Evolutionary conservation across 495 filamentous ascomycete genomes (phyloP).

Genomic region (Neurospora sp.): DNA sequence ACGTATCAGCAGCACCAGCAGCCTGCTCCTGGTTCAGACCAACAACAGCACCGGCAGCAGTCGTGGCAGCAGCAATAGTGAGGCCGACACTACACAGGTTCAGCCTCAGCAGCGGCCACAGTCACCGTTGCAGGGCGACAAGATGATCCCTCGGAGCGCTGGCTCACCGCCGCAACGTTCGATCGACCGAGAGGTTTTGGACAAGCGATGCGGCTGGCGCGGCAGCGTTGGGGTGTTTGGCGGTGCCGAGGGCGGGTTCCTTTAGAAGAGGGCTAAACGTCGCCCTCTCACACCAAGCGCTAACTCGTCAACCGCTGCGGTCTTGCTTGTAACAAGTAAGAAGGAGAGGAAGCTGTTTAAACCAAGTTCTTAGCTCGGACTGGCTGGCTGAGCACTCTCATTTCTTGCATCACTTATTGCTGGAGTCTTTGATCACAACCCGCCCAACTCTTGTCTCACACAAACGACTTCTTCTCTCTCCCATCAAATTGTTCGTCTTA

Average conservation of each 20-base stretch:
- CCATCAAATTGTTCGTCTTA: background rate
- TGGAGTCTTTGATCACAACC: background rate
- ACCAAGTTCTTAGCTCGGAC: background rate
- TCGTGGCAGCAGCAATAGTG: conserved; percentile 33
- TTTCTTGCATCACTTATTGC: background rate
- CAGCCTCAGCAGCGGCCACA: conserved; percentile 7
- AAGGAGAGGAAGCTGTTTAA: background rate
- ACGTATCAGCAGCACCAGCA: conserved; percentile 42
- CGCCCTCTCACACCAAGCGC: background rate
- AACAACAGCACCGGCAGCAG: conserved; percentile 37
- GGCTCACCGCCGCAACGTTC: conserved; percentile 3
- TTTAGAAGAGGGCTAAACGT: conserved; percentile 9
- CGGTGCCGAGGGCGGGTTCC: conserved; percentile 31
- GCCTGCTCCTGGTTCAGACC: conserved; percentile 43
- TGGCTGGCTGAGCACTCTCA: background rate
- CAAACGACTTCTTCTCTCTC: background rate
- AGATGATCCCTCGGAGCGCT: background rate
- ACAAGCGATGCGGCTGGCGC: conserved; percentile 31
- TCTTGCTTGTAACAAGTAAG: background rate
- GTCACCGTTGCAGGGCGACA: background rate
- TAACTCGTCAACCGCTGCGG: background rate
- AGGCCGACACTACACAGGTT: background rate
- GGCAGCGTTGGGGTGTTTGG: conserved; percentile 45
- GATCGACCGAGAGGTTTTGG: conserved; percentile 12
- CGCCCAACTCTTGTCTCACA: background rate